Conservation (phyloP, 2,329 filamentous ascomycete species). For the Talaromyces sp. region DNA sequence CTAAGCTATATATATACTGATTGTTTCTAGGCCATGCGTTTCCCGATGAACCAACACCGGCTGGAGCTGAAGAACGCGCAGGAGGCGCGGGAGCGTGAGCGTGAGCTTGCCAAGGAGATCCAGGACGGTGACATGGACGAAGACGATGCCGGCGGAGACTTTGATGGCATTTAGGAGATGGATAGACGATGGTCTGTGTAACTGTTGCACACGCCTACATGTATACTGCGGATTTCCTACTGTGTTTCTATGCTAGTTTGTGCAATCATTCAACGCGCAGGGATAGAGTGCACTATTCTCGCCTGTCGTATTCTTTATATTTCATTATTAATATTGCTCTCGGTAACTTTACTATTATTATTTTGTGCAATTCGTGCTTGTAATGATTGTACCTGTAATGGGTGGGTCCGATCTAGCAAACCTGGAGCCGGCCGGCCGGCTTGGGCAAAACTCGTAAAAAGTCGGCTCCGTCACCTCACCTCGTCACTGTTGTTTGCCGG, state of each 20-base stretch:
- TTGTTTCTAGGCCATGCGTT: constrained; percentile 75
- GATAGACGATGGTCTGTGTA: neutral
- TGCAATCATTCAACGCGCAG: neutral
- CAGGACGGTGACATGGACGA: constrained; percentile 96
- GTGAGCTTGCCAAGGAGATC: constrained; percentile 98
- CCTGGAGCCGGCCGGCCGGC: neutral
- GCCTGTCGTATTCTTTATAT: neutral
- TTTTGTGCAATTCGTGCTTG: no score
- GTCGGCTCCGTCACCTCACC: neutral
- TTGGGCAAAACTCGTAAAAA: neutral
- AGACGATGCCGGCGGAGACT: constrained; percentile 91
- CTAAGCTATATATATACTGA: constrained; percentile 15
- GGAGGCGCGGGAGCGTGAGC: constrained; percentile 92
- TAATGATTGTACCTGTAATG: neutral
- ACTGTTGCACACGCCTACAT: constrained; percentile 5
- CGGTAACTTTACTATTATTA: no score
- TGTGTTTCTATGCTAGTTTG: neutral
- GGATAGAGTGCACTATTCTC: neutral
- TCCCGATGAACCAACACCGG: constrained; percentile 98
- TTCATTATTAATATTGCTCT: no score
- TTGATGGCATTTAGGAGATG: constrained; percentile 33
- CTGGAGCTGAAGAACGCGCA: constrained; percentile 97
- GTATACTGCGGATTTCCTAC: constrained; percentile 8
- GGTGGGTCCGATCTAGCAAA: neutral
- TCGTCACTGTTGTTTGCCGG: neutral